A percentile compares a stretch with the other conserved stretches of the same genome.
phyloP scores from a whole-genome alignment of 2,329 filamentous ascomycete genomes.

The Aspergillus pseudoterreus region DNA sequence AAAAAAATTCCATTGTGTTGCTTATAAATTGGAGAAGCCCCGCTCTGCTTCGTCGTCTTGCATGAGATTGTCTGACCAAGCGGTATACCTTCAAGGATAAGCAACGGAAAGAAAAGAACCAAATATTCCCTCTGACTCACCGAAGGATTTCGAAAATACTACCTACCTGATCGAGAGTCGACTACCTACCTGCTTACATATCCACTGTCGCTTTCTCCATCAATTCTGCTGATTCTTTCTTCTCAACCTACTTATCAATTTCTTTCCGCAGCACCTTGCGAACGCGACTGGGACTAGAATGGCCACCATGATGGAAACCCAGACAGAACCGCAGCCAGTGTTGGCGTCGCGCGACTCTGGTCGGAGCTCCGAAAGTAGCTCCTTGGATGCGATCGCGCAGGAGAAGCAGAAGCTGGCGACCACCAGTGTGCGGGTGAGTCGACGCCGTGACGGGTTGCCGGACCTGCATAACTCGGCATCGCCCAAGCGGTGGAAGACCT shows the following conservation, averaged over 20 bases:
- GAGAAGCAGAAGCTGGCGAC: slow-evolving; percentile 22
- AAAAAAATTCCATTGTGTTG: slow-evolving; percentile 7
- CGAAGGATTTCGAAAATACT: too few species aligned
- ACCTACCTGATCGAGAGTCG: too few species aligned
- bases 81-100: not conserved
- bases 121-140: too few species aligned
- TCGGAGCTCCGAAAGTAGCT: slow-evolving; percentile 27
- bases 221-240: not conserved
- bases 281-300: slow-evolving; percentile 1
- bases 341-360: slow-evolving; percentile 21
- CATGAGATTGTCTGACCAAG: not conserved
- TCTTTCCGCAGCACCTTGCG: not conserved
- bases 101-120: not conserved
- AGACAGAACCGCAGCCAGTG: slow-evolving; percentile 17
- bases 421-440: slow-evolving; percentile 1
- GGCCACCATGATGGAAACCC: slow-evolving; percentile 15
- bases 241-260: not conserved
- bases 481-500: slow-evolving; percentile 49
- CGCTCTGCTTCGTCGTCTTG: slow-evolving; percentile 7
- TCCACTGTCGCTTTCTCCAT: too few species aligned
- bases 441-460: slow-evolving; percentile 5
- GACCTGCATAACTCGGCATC: slow-evolving; percentile 44
- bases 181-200: too few species aligned
- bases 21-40: slow-evolving; percentile 19
- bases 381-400: slow-evolving; percentile 20